A percentile compares a stretch with the other conserved stretches of the same genome.
Conservation (phyloP, 1,284 basidiomycete genomes). For the Somion occarium region DNA sequence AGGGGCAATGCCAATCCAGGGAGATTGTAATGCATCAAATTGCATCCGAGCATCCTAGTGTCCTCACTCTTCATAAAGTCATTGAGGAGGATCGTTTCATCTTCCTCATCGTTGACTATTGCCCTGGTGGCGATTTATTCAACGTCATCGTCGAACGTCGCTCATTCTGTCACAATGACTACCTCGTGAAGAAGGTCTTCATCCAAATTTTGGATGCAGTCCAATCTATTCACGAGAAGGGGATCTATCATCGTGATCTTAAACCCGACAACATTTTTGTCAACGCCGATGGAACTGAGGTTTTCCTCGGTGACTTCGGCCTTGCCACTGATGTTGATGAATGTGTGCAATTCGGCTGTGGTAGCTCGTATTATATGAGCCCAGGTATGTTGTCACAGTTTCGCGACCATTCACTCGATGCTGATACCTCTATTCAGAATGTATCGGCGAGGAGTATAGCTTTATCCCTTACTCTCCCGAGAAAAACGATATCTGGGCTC, state of each 20-base stretch:
- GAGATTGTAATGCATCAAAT: slow-evolving; percentile 42
- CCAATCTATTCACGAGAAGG: slow-evolving; percentile 51
- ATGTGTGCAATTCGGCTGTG: slow-evolving; percentile 45
- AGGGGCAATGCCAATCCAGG: slow-evolving; percentile 19
- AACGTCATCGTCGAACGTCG: slow-evolving; percentile 49
- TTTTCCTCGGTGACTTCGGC: slow-evolving; percentile 64
- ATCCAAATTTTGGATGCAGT: slow-evolving; percentile 61
- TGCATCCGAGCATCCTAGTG: slow-evolving; percentile 49
- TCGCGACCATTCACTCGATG: slow-evolving; percentile 1
- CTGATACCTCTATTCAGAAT: slow-evolving; percentile 16
- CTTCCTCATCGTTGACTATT: slow-evolving; percentile 61
- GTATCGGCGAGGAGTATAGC: slow-evolving; percentile 21
- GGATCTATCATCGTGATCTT: slow-evolving; percentile 65
- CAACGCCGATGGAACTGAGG: slow-evolving; percentile 36
- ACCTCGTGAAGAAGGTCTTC: slow-evolving; percentile 46
- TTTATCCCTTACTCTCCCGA: slow-evolving; percentile 18
- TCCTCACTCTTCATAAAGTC: slow-evolving; percentile 54
- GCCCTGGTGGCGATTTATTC: slow-evolving; percentile 60
- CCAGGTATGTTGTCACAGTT: slow-evolving; percentile 35
- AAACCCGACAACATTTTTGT: slow-evolving; percentile 74
- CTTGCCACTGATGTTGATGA: slow-evolving; percentile 51
- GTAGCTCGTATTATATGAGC: slow-evolving; percentile 53
- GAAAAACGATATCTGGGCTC: slow-evolving; percentile 26
- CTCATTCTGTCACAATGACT: slow-evolving; percentile 43
- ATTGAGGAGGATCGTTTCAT: slow-evolving; percentile 50